Conservation (phyloP, 2,329 filamentous ascomycete genomes). For the Lizonia empirigonia region DNA sequence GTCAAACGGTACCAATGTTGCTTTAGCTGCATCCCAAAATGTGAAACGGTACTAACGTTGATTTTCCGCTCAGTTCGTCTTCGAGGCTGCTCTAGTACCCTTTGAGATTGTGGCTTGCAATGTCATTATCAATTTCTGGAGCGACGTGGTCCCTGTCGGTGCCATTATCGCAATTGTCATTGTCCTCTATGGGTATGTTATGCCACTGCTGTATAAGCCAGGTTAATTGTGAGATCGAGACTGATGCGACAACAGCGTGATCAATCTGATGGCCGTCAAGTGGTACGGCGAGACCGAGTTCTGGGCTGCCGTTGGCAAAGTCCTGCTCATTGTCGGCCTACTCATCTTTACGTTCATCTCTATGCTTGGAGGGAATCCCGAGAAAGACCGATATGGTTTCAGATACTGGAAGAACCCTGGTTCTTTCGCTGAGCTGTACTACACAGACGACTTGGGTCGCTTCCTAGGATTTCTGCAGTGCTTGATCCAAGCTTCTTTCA, state of each 20-base stretch:
- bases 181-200: constrained; percentile 61
- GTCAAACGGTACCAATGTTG: too few relatives aligned
- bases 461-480: constrained; percentile 79
- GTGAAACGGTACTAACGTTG: too few relatives aligned
- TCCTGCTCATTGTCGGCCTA: constrained; percentile 54
- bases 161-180: constrained; percentile 67
- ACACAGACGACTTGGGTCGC: constrained; percentile 69
- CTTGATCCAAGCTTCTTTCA: constrained; percentile 64
- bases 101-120: constrained; percentile 65
- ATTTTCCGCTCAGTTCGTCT: too few relatives aligned
- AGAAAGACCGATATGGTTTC: constrained; percentile 57
- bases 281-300: constrained; percentile 68
- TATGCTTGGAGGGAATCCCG: constrained; percentile 82
- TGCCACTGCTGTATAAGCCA: not conserved
- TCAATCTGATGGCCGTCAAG: constrained; percentile 69
- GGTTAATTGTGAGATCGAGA: not conserved
- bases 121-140: constrained; percentile 53
- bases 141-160: constrained; percentile 62
- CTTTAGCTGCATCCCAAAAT: too few relatives aligned
- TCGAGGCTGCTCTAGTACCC: constrained; percentile 69
- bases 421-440: constrained; percentile 68
- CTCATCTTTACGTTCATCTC: constrained; percentile 72
- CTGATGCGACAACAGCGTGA: constrained; percentile 41
- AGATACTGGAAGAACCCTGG: constrained; percentile 65
- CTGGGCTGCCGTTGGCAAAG: constrained; percentile 67